Conservation (phyloP, 2,329 filamentous ascomycete genomes). For the Seiridium cupressi region DNA sequence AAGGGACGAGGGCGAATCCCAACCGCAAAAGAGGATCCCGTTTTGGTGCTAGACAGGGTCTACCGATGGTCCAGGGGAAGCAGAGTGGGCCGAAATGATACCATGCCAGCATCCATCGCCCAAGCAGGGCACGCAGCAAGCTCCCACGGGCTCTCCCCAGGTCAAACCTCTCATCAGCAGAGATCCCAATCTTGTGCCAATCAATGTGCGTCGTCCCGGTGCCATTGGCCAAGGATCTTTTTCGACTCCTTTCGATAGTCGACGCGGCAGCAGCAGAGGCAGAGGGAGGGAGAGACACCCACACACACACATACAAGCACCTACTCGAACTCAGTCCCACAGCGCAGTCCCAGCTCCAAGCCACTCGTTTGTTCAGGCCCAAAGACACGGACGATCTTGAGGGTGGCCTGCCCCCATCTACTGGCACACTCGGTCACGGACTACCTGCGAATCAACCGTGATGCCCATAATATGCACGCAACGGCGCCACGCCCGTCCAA, state of each 20-base stretch:
- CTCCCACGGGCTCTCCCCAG: not conserved
- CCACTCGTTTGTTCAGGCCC: too few species aligned
- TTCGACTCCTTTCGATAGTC: not conserved
- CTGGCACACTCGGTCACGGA: too few species aligned
- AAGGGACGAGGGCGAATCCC: constrained; percentile 2
- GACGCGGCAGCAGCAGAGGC: too few species aligned
- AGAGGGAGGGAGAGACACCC: too few species aligned
- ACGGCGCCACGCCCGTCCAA: constrained; percentile 5
- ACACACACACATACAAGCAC: too few species aligned
- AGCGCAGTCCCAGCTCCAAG: too few species aligned
- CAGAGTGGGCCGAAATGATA: constrained; percentile 5
- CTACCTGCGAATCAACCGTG: not conserved
- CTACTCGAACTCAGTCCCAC: too few species aligned
- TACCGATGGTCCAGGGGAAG: constrained; percentile 3
- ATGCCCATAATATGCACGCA: not conserved
- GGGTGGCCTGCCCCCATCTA: too few species aligned
- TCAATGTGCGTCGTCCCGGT: not conserved
- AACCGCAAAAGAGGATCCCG: constrained; percentile 4
- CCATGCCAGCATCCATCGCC: not conserved
- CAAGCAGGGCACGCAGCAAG: not conserved
- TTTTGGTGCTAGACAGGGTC: not conserved
- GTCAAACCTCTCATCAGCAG: not conserved
- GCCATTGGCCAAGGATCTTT: not conserved
- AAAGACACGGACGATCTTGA: too few species aligned
- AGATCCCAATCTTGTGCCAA: constrained; percentile 4